These are phyloP conservation scores for Trichosanthes cucumerina DNA, from an alignment of 306 rosid species.

Conservation along the genomic window DNA sequence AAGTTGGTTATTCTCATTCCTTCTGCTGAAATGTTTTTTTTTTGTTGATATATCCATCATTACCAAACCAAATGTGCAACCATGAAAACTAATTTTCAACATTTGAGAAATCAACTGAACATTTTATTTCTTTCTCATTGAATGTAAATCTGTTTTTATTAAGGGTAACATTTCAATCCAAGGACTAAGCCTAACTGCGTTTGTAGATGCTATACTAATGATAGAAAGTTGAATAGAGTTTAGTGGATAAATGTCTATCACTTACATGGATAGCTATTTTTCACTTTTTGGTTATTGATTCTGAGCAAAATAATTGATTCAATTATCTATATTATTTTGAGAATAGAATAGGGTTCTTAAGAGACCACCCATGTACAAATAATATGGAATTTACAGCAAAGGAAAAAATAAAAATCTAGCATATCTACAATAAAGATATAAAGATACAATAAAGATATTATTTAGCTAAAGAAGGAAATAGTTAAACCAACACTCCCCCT, in stretches of 20 bases:
- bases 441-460: no score
- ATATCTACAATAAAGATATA: no score
- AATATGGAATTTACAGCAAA: no score
- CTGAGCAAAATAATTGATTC: no score
- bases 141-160: not conserved
- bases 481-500: no score
- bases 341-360: no score
- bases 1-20: not conserved
- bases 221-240: not conserved
- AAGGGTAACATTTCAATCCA: not conserved
- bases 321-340: no score
- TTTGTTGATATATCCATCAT: not conserved
- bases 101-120: not conserved
- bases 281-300: not conserved
- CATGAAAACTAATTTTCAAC: not conserved
- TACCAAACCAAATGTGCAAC: not conserved
- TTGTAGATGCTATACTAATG: not conserved
- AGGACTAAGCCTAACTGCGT: not conserved
- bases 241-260: not conserved
- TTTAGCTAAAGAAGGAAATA: no score
- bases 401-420: no score
- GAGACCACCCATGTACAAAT: no score
- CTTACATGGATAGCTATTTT: not conserved
- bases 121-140: not conserved
- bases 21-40: not conserved